These are phyloP conservation scores for Sphaerulina musiva DNA, from an alignment of 2,329 filamentous ascomycete genomes.

Conservation along the genomic window DNA sequence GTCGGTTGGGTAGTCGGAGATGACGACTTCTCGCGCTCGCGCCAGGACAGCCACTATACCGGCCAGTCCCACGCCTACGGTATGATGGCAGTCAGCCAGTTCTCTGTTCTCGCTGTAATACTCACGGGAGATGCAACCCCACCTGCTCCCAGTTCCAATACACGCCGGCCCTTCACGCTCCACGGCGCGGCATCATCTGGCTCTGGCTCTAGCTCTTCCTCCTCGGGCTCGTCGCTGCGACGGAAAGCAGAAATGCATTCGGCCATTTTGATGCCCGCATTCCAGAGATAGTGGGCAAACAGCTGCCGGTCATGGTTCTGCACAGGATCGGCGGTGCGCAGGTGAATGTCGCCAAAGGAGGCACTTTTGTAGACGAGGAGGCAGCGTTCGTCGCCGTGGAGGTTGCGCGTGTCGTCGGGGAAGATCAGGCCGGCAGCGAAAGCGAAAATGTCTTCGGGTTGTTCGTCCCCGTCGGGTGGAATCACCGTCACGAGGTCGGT, in stretches of 20 bases:
- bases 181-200: conserved; percentile 33
- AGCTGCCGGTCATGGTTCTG: conserved; percentile 52
- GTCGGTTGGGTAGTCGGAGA: conserved; percentile 62
- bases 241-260: conserved; percentile 36
- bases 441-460: conserved; percentile 44
- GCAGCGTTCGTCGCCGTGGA: conserved; percentile 58
- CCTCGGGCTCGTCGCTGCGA: background rate
- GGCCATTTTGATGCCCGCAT: conserved; percentile 48
- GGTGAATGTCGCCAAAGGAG: conserved; percentile 35
- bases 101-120: conserved; percentile 15
- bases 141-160: conserved; percentile 63
- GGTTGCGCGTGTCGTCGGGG: conserved; percentile 59
- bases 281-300: conserved; percentile 71
- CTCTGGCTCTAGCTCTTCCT: too few species aligned
- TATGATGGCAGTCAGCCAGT: conserved; percentile 17
- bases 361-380: conserved; percentile 50
- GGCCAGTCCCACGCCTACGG: conserved; percentile 41
- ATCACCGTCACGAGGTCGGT: conserved; percentile 28
- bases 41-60: conserved; percentile 43
- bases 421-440: conserved; percentile 58
- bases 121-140: conserved; percentile 40
- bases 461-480: conserved; percentile 18
- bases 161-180: conserved; percentile 46
- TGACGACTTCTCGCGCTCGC: conserved; percentile 46
- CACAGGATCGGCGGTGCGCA: conserved; percentile 41